Base-by-base conservation (phyloP, 345 rosid genomes). In the Rhizophora apiculata region DNA sequence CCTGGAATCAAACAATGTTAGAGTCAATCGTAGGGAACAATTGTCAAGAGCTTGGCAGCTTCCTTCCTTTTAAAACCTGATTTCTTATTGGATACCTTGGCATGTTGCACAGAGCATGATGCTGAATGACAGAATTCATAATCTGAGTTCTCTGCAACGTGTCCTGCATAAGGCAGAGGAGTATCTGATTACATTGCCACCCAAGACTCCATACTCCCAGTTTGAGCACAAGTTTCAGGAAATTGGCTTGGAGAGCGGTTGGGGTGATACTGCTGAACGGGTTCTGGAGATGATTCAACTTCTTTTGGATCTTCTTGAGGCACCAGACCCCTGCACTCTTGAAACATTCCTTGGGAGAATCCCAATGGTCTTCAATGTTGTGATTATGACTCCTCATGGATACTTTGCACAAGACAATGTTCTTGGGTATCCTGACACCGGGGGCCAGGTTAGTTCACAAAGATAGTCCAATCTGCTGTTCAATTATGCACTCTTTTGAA, bases 281-380 rank as follows among this genome's bases (percentile, higher is more conserved):
- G 97, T 84, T 32, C 78, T 84, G 3, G 91, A 87, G 73, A 89
- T 91, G 97, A 86, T 91, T 71, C 88, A 80, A 72, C 97, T 91
- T 70, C 85, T 89, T 58, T 62, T 91, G 75, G 97, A 91, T 80
- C 91, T 91, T 74, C 96, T 91, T 0, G 93, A 91, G 80, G 97
- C 96, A 30, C 97, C 97, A 11, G 96, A 91, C 60, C 93, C 93
- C 16, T 89, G 88, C 78, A 89, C 96, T 57, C 95, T 91, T 1
- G 97, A 91, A 82, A 86, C 67, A 21, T 91, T 91, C 82, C 92
- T 91, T 5, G 88, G 89, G 15, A 84, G 91, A 73, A 71, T 91
- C n/a, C 95, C 96, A 1, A 89, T 89, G 97, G 97, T 89, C 48
- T 89, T 91, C 76, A 89, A 87, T 29, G 93, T 91, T n/a, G 96